Conservation (phyloP, 2,329 filamentous ascomycete species). For the Parafenestella ontariensis region DNA sequence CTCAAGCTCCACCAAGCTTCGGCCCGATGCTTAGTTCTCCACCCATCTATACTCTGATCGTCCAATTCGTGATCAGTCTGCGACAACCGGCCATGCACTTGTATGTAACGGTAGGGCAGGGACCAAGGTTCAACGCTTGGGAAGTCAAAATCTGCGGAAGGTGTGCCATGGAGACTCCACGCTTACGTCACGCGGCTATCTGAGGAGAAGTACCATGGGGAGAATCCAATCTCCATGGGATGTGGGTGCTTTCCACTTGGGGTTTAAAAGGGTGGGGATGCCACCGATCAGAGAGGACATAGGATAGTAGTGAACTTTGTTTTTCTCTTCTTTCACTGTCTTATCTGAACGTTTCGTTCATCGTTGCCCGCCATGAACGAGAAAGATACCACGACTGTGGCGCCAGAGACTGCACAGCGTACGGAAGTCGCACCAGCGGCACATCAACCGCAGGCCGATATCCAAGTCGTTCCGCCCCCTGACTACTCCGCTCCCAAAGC, state of each 20-base stretch:
- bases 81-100: conserved; percentile 23
- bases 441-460: conserved; percentile 26
- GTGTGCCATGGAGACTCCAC: conserved; percentile 35
- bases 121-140: conserved; percentile 19
- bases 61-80: conserved; percentile 17
- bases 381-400: conserved; percentile 30
- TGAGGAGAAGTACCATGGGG: conserved; percentile 30
- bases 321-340: conserved; percentile 1
- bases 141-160: conserved; percentile 26
- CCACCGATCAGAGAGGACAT: conserved; percentile 6
- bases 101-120: conserved; percentile 5
- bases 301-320: conserved; percentile 16
- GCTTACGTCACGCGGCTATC: conserved; percentile 20
- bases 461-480: conserved; percentile 26
- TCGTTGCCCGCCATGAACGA: conserved; percentile 35
- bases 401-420: conserved; percentile 6
- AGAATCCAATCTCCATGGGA: conserved; percentile 23
- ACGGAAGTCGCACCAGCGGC: conserved; percentile 12
- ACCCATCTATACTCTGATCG: conserved; percentile 23
- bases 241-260: conserved; percentile 27
- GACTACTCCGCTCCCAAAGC: conserved; percentile 38
- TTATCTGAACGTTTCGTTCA: conserved; percentile 13
- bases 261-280: conserved; percentile 34
- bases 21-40: conserved; percentile 30
- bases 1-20: conserved; percentile 36